A percentile compares a stretch with the other conserved stretches of the same genome.
Evolutionary conservation across 2,329 filamentous ascomycete species (phyloP).

Genomic region (Fusarium globosum): DNA sequence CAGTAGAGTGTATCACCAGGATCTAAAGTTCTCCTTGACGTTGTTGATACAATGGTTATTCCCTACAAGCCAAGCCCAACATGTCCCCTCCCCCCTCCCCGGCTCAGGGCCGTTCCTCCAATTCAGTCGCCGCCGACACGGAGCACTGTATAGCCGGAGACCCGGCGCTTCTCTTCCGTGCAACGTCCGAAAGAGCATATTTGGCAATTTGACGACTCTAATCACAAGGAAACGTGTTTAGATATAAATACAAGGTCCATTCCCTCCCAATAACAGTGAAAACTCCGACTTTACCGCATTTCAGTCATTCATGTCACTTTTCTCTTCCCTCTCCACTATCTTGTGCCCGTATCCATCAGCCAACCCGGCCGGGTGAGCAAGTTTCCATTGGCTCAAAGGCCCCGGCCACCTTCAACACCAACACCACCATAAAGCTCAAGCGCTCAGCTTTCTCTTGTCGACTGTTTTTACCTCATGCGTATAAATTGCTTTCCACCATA

Average conservation of each 20-base stretch:
- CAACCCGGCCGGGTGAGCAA: conserved; percentile 54
- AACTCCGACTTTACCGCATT: neutral
- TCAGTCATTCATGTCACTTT: conserved; percentile 10
- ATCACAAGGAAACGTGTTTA: neutral
- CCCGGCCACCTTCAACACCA: conserved; percentile 39
- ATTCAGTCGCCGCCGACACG: conserved; percentile 24
- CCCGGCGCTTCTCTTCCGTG: conserved; percentile 22
- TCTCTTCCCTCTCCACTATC: conserved; percentile 28
- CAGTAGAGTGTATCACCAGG: neutral
- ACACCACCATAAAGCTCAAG: conserved; percentile 33
- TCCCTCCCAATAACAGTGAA: neutral
- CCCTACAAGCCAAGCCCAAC: conserved; percentile 10
- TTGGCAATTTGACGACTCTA: neutral
- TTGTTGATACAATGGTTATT: neutral
- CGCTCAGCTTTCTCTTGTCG: conserved; percentile 13
- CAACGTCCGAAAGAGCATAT: conserved; percentile 6
- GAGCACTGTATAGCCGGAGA: conserved; percentile 26
- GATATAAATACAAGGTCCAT: neutral
- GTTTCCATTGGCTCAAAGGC: conserved; percentile 56
- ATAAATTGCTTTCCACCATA: neutral
- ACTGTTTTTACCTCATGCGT: conserved; percentile 15
- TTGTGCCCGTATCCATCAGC: conserved; percentile 38
- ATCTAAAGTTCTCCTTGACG: neutral
- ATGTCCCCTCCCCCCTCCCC: neutral
- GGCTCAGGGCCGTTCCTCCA: conserved; percentile 24